These are phyloP conservation scores for Candida sp. DNA, from an alignment of 1,139 yeast species.

Conservation along the genomic window DNA sequence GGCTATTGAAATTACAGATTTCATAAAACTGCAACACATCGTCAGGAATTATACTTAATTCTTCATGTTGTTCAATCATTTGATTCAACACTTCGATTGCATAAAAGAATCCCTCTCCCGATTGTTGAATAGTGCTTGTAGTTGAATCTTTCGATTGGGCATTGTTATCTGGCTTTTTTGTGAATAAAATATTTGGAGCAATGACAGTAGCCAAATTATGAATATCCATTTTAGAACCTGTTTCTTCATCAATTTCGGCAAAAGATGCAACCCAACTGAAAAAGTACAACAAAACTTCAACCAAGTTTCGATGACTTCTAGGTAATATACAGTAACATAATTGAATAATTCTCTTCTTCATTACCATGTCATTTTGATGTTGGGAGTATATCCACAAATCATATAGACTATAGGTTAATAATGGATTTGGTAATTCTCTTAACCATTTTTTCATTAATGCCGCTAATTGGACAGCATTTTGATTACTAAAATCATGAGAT, in stretches of 20 bases:
- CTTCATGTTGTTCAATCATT: conserved; percentile 80
- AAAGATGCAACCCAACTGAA: conserved; percentile 96
- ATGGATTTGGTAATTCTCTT: conserved; percentile 90
- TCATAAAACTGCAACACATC: conserved; percentile 43
- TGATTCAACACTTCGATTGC: conserved; percentile 91
- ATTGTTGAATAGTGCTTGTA: conserved; percentile 10
- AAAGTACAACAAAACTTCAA: conserved; percentile 84
- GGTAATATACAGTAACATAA: conserved; percentile 82
- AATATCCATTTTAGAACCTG: conserved; percentile 95
- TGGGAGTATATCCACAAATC: conserved; percentile 83
- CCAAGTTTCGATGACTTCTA: conserved; percentile 73
- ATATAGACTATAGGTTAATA: conserved; percentile 73
- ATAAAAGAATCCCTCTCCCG: conserved; percentile 77
- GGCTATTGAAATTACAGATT: conserved; percentile 25
- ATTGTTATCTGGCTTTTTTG: conserved; percentile 31
- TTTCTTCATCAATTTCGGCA: conserved; percentile 81
- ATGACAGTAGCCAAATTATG: conserved; percentile 95
- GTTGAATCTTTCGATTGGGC: conserved; percentile 23
- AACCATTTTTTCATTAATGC: conserved; percentile 90
- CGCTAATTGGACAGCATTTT: conserved; percentile 89
- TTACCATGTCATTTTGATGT: conserved; percentile 43
- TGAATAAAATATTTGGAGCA: conserved; percentile 83
- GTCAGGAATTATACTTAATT: conserved; percentile 71
- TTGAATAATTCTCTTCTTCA: conserved; percentile 58
- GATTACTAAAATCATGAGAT: conserved; percentile 70